Base-by-base conservation (phyloP, 2,329 filamentous ascomycete species). In the Coniella lustricola region DNA sequence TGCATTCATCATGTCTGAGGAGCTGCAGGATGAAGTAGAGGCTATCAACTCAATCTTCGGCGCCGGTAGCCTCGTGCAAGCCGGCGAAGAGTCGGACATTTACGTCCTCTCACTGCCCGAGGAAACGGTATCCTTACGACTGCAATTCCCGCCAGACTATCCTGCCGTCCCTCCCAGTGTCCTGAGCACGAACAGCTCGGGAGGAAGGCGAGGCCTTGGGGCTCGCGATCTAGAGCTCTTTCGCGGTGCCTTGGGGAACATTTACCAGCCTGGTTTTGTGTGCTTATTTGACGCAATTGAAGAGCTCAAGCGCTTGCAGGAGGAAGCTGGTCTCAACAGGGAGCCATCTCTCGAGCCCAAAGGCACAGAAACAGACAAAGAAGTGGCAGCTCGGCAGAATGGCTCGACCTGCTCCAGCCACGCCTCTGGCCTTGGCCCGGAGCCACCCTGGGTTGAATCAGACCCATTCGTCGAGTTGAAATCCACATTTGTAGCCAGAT, bases 261-360 rank as follows among this genome's bases (percentile, higher is more conserved):
- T 87, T 4, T 95, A 84, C 64, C 74, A 77, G 45, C 77, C 81
- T 0, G 90, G 89, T 0, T 76, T 81, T 45, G 89, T 95, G 18
- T 96, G 90, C 60, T 70, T 98, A 3, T 98, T 90, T 59, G 91
- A 96, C 62, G 76, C 94, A n/a, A 76, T 96, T 33, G 90, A 95
- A 59, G 84, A 87, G 60, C 69, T 85, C 55, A 74, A 69, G 48
- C 70, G 74, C 45, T 59, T 70, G 17, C 63, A 64, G 2, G 66
- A 68, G 47, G 60, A 60, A 20, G 57, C 56, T 7, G 56, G 51
- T 8, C 43, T 55, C 16, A 53, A 48, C 3, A 57, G 59, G 40
- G 49, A 57, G 38, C 46, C 50, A 21, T 52, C 50, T 16, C 59
- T 53, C 7, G 55, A 47, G 20, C 53, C 34, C 14, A 46, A 49